Base-by-base conservation (phyloP, 2,329 filamentous ascomycete genomes). In the Leptodontidium sp. region DNA sequence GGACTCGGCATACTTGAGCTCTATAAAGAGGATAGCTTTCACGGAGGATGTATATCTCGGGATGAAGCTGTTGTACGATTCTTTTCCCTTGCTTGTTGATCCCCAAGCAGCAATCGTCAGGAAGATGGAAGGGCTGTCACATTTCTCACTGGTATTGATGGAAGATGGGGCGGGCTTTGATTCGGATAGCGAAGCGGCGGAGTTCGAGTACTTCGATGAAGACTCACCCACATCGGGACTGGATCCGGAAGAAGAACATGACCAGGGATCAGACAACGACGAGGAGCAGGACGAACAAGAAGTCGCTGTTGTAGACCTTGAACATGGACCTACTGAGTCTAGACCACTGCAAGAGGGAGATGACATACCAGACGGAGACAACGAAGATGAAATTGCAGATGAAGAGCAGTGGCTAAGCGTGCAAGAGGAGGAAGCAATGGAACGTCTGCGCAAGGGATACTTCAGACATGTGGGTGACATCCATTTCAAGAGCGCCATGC, bases 1-100 rank as follows among this genome's bases (percentile, higher is more conserved):
- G 43, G 49, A 58, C n/a, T 66, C 64, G 11, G 68, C 65, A 26
- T 52, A 38, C 61, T 38, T 62, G 21, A 68, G 59, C 21, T 45
- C 29, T 14, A 47, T 73, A 1, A 47, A 47, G 47, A 65, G 68
- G 61, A 12, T 73, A 26, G 70, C 72, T 11, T 64, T 70, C 11
- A 59, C 57, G 2, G 57, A 59, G 38, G 57, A 43, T 59, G 57
- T 59, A 9, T 59, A 59, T 40, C 45, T 59, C 21, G 57, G 57
- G 38, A 59, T 59, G 57, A 43, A 26, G n/a, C 35, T 43, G 38
- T 29, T 43, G 12, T 45, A 43, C 21, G 57, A 59, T 26, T 43
- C 57, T 2, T 59, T 17, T 17, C 57, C 57, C 2, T 17, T 45
- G 12, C 57, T 59, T 12, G 57, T 59, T 4, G 57, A 59, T 40